phyloP scores from a whole-genome alignment of 805 yeast genomes.

The Starmerella sp. region DNA sequence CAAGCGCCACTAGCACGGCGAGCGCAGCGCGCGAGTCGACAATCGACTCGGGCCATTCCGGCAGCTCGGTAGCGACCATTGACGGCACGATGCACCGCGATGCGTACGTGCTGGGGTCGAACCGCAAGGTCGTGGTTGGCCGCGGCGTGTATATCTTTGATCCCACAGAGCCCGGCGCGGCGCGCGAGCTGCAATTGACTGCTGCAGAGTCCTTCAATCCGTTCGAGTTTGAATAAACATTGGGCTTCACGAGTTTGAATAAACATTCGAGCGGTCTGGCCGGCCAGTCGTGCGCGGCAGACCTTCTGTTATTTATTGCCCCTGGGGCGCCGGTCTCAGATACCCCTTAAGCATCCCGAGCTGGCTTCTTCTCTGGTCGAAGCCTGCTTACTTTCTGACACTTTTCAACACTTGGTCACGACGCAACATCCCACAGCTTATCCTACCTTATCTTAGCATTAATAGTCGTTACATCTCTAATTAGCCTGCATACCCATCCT shows the following conservation, averaged over 20 bases:
- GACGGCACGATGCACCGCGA: neutral
- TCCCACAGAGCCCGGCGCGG: conserved; percentile 6
- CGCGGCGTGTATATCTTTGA: conserved; percentile 23
- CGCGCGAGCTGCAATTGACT: conserved; percentile 2
- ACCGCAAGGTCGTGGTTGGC: conserved; percentile 15
- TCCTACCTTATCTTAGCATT: no score
- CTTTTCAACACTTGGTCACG: no score
- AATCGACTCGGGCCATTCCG: neutral
- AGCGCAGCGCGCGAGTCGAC: conserved; percentile 1
- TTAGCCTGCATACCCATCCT: no score
- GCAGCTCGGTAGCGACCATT: neutral
- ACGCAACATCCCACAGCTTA: no score
- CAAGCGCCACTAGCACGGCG: neutral
- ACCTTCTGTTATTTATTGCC: neutral
- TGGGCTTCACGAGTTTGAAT: conserved; percentile 1
- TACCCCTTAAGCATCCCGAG: no score
- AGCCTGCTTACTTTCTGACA: no score
- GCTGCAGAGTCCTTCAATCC: conserved; percentile 21
- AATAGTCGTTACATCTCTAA: no score
- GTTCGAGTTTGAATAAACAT: conserved; percentile 9
- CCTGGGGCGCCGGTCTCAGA: neutral
- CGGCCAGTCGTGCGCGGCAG: no score
- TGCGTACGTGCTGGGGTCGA: conserved; percentile 4
- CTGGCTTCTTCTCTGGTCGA: no score
- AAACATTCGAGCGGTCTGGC: neutral